Conservation (phyloP, 2,329 filamentous ascomycete genomes). For the Stachybotrys chlorohalonatus region DNA sequence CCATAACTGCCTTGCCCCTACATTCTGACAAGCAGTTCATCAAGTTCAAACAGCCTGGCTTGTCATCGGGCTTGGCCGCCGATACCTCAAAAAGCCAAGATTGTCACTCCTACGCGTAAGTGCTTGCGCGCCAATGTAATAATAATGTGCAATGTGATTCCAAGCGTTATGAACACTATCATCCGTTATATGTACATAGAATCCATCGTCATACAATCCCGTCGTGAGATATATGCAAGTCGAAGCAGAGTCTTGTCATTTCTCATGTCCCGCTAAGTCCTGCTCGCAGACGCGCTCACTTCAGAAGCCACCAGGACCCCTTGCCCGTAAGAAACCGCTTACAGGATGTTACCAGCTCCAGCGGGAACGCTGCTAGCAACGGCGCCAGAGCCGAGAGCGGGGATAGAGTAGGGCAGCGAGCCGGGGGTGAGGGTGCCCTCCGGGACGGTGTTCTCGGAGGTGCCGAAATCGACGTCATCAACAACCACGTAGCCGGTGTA, state of each 20-base stretch:
- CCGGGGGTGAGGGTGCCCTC: constrained; percentile 3
- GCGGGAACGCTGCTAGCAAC: neutral
- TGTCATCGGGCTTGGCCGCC: too few relatives aligned
- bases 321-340: neutral
- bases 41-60: too few relatives aligned
- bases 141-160: neutral
- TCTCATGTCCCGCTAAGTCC: neutral
- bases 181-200: neutral
- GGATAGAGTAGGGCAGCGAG: constrained; percentile 5
- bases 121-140: too few relatives aligned
- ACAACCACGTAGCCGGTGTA: constrained; percentile 28
- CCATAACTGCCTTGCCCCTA: too few relatives aligned
- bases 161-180: neutral
- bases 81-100: too few relatives aligned
- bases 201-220: neutral
- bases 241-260: neutral
- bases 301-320: neutral
- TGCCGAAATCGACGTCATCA: constrained; percentile 32
- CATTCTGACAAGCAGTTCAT: too few relatives aligned
- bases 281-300: neutral
- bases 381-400: constrained; percentile 1
- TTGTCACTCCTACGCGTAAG: too few relatives aligned
- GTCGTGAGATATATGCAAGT: neutral
- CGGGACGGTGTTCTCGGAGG: constrained; percentile 26
- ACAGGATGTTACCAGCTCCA: neutral